These are phyloP conservation scores for Chiua virens DNA, from an alignment of 768 basidiomycete species.

Conservation along the genomic window DNA sequence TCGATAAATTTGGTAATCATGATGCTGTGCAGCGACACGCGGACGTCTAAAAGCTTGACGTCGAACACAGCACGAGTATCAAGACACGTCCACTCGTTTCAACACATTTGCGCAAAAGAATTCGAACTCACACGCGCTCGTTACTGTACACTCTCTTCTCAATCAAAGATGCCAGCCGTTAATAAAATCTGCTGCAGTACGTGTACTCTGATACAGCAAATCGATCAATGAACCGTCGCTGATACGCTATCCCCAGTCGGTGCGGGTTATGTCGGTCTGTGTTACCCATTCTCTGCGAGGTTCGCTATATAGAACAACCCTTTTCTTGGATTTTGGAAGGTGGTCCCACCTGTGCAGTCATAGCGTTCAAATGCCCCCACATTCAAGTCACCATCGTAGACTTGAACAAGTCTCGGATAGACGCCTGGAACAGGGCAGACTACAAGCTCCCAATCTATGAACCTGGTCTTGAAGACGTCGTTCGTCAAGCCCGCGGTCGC, in stretches of 20 bases:
- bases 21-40: no score
- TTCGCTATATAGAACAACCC: slow-evolving; percentile 6
- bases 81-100: no score
- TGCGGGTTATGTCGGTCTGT: slow-evolving; percentile 90
- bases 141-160: not conserved
- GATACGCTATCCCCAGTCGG: slow-evolving; percentile 51
- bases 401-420: slow-evolving; percentile 90
- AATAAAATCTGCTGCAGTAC: slow-evolving; percentile 87
- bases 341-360: slow-evolving; percentile 94
- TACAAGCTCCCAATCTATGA: slow-evolving; percentile 94
- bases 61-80: no score
- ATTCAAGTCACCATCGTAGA: slow-evolving; percentile 97
- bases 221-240: not conserved
- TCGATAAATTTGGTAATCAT: no score
- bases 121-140: not conserved
- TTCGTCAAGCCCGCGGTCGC: slow-evolving; percentile 82
- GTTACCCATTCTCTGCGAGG: not conserved
- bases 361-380: slow-evolving; percentile 90
- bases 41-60: no score
- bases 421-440: slow-evolving; percentile 92
- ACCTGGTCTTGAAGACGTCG: slow-evolving; percentile 91
- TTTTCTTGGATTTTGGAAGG: slow-evolving; percentile 45
- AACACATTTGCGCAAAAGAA: no score
- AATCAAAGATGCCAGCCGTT: slow-evolving; percentile 46
- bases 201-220: slow-evolving; percentile 32